A percentile compares a stretch with the other conserved stretches of the same genome.
Conservation (phyloP, 768 basidiomycete species). For the Amanita subjunquillea region DNA sequence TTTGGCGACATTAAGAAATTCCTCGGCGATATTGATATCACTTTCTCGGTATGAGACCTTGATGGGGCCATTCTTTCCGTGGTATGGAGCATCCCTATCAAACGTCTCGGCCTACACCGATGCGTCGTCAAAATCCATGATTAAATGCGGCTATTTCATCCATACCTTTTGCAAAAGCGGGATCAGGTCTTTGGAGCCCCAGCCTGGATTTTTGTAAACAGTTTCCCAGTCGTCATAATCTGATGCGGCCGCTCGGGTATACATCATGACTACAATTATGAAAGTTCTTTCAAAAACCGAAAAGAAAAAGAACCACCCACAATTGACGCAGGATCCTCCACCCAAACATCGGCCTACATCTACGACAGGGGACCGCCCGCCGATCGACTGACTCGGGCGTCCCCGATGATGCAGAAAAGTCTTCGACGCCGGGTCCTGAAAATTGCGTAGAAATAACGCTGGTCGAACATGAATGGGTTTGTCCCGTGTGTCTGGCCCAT, state of each 20-base stretch:
- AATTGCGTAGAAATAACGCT: constrained; percentile 34
- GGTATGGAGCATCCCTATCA: constrained; percentile 19
- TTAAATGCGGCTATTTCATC: not conserved
- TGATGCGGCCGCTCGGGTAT: constrained; percentile 47
- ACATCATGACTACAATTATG: constrained; percentile 32
- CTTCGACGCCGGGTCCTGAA: constrained; percentile 21
- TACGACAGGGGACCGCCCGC: constrained; percentile 33
- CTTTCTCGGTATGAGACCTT: constrained; percentile 33
- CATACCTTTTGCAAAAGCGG: constrained; percentile 48
- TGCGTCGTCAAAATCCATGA: not conserved
- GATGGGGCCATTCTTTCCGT: constrained; percentile 41
- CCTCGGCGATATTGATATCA: constrained; percentile 27
- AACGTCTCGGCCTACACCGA: constrained; percentile 29
- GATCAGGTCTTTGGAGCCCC: constrained; percentile 47
- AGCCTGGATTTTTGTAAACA: constrained; percentile 42
- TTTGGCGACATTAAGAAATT: constrained; percentile 36
- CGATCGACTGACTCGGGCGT: constrained; percentile 29
- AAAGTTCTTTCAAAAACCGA: not conserved
- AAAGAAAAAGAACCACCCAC: constrained; percentile 18
- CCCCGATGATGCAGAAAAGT: constrained; percentile 36
- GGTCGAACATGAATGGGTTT: constrained; percentile 41
- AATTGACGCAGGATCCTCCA: constrained; percentile 55
- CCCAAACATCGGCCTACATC: constrained; percentile 42
- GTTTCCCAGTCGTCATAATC: constrained; percentile 60
- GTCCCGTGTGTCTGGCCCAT: constrained; percentile 41